Base-by-base conservation (phyloP, 306 rosid genomes). In the Pyrus betulifolia region DNA sequence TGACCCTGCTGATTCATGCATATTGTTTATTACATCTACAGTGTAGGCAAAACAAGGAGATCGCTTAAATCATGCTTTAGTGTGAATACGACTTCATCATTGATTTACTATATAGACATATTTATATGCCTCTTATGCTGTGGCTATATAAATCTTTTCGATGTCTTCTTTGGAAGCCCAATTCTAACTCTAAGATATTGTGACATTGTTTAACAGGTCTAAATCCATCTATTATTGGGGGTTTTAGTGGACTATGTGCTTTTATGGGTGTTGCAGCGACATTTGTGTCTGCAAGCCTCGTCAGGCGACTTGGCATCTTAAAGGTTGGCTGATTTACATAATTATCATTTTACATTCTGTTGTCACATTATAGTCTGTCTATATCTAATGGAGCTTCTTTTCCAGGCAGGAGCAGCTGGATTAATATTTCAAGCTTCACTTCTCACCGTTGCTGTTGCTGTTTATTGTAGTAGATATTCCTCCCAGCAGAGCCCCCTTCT, bases 231-330 rank as follows among this genome's bases (percentile, higher is more conserved):
- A 76, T 96, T 77, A 91, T 92, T 57, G 99, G 99, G 58, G 92
- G 93, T 5, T 96, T 96, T 77, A 96, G 91, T 57, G 97, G 98
- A 79, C 80, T 92, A 52, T 96, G 98, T 81, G 97, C 98, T 79
- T 80, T 89, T 62, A 92, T 96, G 98, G 97, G 98, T 80, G 96
- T 96, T 80, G 95, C 99, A 14, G 99, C 98, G 31, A 96, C 98
- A 74, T 96, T 92, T 80, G 86, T 96, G 54, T 90, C 99, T 62
- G 87, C 98, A n/a, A 84, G 82, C 81, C 84, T 96, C 81, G 91
- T 96, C 77, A 82, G 82, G 77, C 84, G 82, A 27, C 87, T 96
- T 70, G 99, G 98, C 82, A 89, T 96, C 82, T 81, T 96, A 72
- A 92, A 91, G 98, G 99, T 92, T 67, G 69, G 23, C 27, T 83